Conservation (phyloP, 2,329 filamentous ascomycete genomes). For the Trichoderma brevicompactum region DNA sequence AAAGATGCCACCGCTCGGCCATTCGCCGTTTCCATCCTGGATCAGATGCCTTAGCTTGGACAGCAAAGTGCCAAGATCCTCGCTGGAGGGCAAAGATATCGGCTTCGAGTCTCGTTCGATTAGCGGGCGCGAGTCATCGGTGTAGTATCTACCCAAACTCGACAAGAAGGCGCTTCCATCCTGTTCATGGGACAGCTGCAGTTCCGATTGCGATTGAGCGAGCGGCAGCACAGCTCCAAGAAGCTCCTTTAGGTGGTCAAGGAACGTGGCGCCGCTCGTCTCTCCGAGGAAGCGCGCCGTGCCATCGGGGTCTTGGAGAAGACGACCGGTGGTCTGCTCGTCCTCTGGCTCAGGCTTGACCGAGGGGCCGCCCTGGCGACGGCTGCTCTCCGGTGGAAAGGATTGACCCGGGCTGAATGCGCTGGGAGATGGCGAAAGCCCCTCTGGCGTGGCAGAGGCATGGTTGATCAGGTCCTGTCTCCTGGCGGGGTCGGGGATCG, state of each 20-base stretch:
- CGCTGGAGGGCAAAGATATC: slow-evolving; percentile 44
- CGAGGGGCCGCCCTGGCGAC: slow-evolving; percentile 11
- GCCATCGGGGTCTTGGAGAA: slow-evolving; percentile 51
- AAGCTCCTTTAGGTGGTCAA: slow-evolving; percentile 54
- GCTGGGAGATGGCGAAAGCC: slow-evolving; percentile 33
- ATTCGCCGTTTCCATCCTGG: slow-evolving; percentile 50
- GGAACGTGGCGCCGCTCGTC: slow-evolving; percentile 55
- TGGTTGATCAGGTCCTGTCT: slow-evolving; percentile 43
- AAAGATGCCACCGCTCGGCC: slow-evolving; percentile 52
- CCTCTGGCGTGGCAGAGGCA: slow-evolving; percentile 33
- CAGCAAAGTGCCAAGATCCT: slow-evolving; percentile 47
- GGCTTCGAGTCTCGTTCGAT: slow-evolving; percentile 46
- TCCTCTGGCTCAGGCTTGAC: slow-evolving; percentile 30
- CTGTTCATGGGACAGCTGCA: slow-evolving; percentile 18
- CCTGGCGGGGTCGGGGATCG: slow-evolving; percentile 43
- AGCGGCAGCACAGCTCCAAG: slow-evolving; percentile 48
- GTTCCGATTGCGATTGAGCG: slow-evolving; percentile 34
- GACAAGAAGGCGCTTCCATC: slow-evolving; percentile 43
- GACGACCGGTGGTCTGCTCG: slow-evolving; percentile 39
- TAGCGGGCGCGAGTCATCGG: slow-evolving; percentile 51
- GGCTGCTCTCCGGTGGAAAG: slow-evolving; percentile 6
- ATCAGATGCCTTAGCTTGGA: slow-evolving; percentile 49
- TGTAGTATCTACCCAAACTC: slow-evolving; percentile 52
- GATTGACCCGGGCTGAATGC: slow-evolving; percentile 26
- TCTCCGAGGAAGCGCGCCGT: slow-evolving; percentile 53